Conservation (phyloP, 306 rosid species). For the Dryas octopetala region DNA sequence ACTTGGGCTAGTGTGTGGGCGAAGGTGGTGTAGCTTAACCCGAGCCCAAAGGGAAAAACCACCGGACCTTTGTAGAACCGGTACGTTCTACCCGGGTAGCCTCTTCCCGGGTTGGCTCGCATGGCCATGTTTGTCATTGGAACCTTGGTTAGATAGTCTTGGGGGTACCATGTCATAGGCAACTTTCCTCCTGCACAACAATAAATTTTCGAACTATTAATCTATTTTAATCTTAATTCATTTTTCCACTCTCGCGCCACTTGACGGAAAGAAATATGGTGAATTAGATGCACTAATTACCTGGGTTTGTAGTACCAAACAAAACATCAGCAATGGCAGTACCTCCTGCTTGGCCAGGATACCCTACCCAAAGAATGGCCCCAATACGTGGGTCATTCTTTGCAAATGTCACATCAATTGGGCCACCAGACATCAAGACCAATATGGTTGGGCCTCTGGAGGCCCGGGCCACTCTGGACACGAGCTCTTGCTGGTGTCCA, state of each 20-base stretch:
- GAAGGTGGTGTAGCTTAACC: constrained; percentile 69
- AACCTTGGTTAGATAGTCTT: constrained; percentile 46
- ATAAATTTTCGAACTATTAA: neutral
- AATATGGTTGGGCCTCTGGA: constrained; percentile 70
- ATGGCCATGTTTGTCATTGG: constrained; percentile 90
- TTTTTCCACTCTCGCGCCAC: no score
- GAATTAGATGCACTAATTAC: constrained; percentile 26
- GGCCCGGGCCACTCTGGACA: constrained; percentile 54
- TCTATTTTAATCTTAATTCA: no score
- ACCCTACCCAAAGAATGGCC: constrained; percentile 84
- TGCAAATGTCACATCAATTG: constrained; percentile 74
- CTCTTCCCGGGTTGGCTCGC: constrained; percentile 54
- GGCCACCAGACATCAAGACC: constrained; percentile 88
- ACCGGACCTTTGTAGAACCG: constrained; percentile 91
- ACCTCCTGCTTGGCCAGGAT: constrained; percentile 95
- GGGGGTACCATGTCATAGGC: constrained; percentile 93
- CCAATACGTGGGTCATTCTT: constrained; percentile 53
- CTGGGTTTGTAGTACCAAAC: constrained; percentile 70
- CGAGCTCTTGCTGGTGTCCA: constrained; percentile 70
- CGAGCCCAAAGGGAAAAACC: constrained; percentile 77
- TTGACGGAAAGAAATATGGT: neutral
- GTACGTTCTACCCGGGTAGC: constrained; percentile 92
- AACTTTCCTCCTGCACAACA: constrained; percentile 47
- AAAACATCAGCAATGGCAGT: constrained; percentile 80
- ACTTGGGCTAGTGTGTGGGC: constrained; percentile 45